Conservation (phyloP, 805 yeast genomes). For the Kuraishia piskuri region DNA sequence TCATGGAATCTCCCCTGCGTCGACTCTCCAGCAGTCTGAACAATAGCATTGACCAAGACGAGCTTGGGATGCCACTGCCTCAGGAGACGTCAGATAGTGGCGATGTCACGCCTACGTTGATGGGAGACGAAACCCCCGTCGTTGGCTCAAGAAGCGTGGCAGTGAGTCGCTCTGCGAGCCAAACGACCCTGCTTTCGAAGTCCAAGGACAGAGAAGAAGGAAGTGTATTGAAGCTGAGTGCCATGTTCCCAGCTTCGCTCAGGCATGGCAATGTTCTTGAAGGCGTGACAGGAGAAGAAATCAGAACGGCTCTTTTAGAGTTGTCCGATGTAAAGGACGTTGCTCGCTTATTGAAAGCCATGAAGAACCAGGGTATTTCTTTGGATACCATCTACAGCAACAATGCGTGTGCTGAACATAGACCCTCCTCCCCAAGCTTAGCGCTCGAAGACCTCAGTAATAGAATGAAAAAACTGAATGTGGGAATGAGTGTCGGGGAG, state of each 20-base stretch:
- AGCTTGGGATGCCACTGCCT: not conserved
- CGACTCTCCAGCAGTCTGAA: not conserved
- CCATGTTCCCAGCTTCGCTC: slow-evolving; percentile 3
- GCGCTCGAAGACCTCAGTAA: not conserved
- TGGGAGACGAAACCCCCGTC: not conserved
- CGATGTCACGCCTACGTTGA: not conserved
- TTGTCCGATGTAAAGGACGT: slow-evolving; percentile 29
- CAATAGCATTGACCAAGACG: not conserved
- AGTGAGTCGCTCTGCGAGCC: slow-evolving; percentile 4
- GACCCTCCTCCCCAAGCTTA: not conserved
- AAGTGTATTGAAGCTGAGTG: slow-evolving; percentile 24
- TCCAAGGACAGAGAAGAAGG: slow-evolving; percentile 33
- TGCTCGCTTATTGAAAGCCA: slow-evolving; percentile 25
- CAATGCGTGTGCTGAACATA: not conserved
- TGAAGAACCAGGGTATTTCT: slow-evolving; percentile 31
- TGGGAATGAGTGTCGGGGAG: not conserved
- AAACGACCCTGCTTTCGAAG: slow-evolving; percentile 17
- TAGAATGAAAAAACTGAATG: not conserved
- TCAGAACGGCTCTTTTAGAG: slow-evolving; percentile 25
- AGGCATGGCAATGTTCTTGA: slow-evolving; percentile 1
- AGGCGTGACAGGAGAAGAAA: slow-evolving; percentile 20
- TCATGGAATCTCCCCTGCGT: not conserved
- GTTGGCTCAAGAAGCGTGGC: not conserved
- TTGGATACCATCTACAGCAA: slow-evolving; percentile 23
- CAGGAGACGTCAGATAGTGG: not conserved